Evolutionary conservation across 345 rosid species (phyloP).

Genomic region (Nephelium lappaceum): DNA sequence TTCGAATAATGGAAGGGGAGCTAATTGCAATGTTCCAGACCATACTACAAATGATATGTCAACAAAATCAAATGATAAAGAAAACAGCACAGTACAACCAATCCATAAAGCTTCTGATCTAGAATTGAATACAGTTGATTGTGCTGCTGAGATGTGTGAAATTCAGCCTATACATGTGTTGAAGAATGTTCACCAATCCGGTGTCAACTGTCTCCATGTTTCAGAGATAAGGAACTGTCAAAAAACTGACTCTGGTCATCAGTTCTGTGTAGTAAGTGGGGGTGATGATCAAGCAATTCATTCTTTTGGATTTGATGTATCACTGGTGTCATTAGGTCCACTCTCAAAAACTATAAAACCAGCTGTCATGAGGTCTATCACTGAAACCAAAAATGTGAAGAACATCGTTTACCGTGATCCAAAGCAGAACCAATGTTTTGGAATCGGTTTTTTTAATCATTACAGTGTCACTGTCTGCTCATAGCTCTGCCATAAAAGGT

Average conservation of each 20-base stretch:
- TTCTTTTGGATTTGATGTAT: slow-evolving; percentile 52
- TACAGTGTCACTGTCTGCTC: slow-evolving; percentile 66
- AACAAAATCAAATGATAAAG: slow-evolving; percentile 21
- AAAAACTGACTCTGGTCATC: slow-evolving; percentile 36
- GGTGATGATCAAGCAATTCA: slow-evolving; percentile 97
- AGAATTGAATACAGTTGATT: slow-evolving; percentile 33
- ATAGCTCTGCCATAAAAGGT: slow-evolving; percentile 94
- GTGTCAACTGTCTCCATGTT: slow-evolving; percentile 84
- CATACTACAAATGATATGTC: slow-evolving; percentile 17
- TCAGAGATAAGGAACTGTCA: slow-evolving; percentile 41
- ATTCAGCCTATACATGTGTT: slow-evolving; percentile 61
- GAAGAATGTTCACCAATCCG: slow-evolving; percentile 72
- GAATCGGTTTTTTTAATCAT: slow-evolving; percentile 44
- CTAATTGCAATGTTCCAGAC: slow-evolving; percentile 15
- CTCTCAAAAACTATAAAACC: slow-evolving; percentile 25
- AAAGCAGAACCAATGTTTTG: slow-evolving; percentile 38
- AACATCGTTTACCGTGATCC: slow-evolving; percentile 19
- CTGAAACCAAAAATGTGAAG: slow-evolving; percentile 28
- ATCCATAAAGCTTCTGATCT: slow-evolving; percentile 25
- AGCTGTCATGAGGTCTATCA: slow-evolving; percentile 13
- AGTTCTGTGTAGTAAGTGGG: slow-evolving; percentile 66
- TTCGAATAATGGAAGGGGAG: slow-evolving; percentile 26
- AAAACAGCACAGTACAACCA: slow-evolving; percentile 30
- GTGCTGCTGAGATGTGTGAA: slow-evolving; percentile 49
- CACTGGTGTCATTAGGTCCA: slow-evolving; percentile 15